Conservation (phyloP, 2,329 filamentous ascomycete genomes). For the Scytalidium sp. region DNA sequence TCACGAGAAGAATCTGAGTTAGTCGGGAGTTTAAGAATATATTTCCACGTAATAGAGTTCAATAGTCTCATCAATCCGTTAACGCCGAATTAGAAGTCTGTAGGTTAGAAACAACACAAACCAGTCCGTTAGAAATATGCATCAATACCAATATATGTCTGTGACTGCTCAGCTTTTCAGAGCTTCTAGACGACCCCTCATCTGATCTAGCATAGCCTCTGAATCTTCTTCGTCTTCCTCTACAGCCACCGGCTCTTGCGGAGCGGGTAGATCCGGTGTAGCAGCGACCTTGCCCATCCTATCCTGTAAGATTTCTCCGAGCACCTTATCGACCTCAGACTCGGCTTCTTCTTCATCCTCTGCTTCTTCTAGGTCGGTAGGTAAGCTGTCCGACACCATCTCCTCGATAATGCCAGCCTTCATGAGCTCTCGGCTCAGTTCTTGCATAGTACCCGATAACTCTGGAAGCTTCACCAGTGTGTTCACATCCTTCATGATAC, state of each 20-base stretch:
- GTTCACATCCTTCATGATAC: constrained; percentile 98
- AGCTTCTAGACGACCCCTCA: constrained; percentile 87
- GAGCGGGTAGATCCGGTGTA: constrained; percentile 51
- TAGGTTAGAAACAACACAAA: neutral
- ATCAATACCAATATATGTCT: neutral
- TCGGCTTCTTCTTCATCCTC: constrained; percentile 75
- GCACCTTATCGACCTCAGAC: constrained; percentile 86
- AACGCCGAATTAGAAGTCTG: neutral
- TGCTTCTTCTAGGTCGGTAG: constrained; percentile 70
- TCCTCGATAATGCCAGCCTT: constrained; percentile 97
- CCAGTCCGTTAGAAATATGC: no score
- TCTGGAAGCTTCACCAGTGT: constrained; percentile 79
- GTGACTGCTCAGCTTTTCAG: constrained; percentile 67
- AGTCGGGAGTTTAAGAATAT: neutral
- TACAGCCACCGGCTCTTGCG: constrained; percentile 49
- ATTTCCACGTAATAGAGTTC: neutral
- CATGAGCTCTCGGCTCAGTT: constrained; percentile 82
- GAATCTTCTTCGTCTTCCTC: constrained; percentile 80
- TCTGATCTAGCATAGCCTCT: constrained; percentile 88
- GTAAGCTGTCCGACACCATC: constrained; percentile 85
- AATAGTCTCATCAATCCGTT: neutral
- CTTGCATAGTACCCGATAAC: constrained; percentile 83
- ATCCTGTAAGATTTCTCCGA: constrained; percentile 87
- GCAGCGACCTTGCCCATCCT: constrained; percentile 65
- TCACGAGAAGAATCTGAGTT: no score